Percentiles rank a stretch among this genome's conserved stretches.
These are phyloP conservation scores for Aspergillus candidus DNA, from an alignment of 2,329 filamentous ascomycete genomes.

Conservation along the genomic window DNA sequence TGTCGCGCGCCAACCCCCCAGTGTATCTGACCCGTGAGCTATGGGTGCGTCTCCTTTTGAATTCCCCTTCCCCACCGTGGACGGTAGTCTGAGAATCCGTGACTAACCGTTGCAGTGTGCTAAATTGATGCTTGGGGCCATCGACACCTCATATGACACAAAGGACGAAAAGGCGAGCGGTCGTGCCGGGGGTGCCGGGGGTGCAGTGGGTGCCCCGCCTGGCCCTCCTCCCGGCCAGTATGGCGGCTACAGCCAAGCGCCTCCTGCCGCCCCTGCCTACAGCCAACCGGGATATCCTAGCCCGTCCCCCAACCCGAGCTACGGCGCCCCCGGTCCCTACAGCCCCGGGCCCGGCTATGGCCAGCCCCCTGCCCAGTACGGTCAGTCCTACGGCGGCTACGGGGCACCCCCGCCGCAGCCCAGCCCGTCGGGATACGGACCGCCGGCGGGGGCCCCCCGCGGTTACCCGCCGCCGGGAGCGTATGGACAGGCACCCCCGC, in stretches of 20 bases:
- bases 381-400: constrained; percentile 20
- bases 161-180: constrained; percentile 55
- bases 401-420: constrained; percentile 14
- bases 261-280: constrained; percentile 2
- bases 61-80: neutral
- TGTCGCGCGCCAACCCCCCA: constrained; percentile 56
- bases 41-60: constrained; percentile 42
- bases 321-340: constrained; percentile 17
- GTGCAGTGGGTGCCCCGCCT: constrained; percentile 16
- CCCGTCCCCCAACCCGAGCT: constrained; percentile 16
- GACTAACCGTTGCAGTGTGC: constrained; percentile 41
- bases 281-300: constrained; percentile 19
- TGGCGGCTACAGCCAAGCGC: constrained; percentile 21
- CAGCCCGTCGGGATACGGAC: constrained; percentile 11
- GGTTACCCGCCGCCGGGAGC: constrained; percentile 17
- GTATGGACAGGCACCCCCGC: constrained; percentile 17
- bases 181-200: constrained; percentile 23
- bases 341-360: constrained; percentile 17
- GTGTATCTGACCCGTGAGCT: constrained; percentile 60
- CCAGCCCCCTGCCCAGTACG: constrained; percentile 5
- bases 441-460: constrained; percentile 5
- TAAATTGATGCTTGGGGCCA: constrained; percentile 62
- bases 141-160: constrained; percentile 59
- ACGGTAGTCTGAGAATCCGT: neutral
- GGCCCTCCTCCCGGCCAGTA: constrained; percentile 33